A percentile compares a stretch with the other conserved stretches of the same genome.
Conservation (phyloP, 257 asterid genomes). For the Forsythia viridissima region DNA sequence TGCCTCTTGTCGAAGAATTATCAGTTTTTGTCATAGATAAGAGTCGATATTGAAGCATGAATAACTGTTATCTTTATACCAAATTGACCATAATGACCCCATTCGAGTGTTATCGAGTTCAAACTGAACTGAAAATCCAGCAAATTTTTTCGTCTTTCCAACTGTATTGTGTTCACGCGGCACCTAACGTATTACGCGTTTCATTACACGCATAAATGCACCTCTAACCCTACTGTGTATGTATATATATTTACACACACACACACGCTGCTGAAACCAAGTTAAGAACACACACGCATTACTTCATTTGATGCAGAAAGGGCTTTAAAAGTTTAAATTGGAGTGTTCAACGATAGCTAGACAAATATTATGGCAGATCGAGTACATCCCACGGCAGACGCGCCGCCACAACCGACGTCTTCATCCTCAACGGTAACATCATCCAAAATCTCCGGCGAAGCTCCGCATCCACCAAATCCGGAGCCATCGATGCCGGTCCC, state of each 20-base stretch:
- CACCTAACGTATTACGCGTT: background rate
- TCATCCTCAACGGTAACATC: conserved; percentile 20
- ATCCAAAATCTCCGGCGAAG: conserved; percentile 17
- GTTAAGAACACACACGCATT: background rate
- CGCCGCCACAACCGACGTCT: conserved; percentile 11
- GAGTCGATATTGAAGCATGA: no score
- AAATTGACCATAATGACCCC: no score
- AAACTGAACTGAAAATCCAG: background rate
- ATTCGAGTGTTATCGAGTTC: no score
- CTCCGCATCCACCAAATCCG: conserved; percentile 30
- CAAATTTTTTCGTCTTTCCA: background rate
- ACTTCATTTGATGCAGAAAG: background rate
- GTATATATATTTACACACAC: background rate
- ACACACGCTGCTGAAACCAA: no score
- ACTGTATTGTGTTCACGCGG: background rate
- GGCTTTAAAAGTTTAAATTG: background rate
- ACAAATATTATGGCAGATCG: conserved; percentile 27
- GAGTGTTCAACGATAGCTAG: background rate
- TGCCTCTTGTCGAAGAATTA: no score
- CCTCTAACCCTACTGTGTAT: background rate
- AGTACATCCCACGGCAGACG: conserved; percentile 41
- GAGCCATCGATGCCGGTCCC: conserved; percentile 32
- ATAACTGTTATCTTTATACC: no score
- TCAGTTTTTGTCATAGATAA: no score
- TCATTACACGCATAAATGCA: background rate